Evolutionary conservation across 2,329 filamentous ascomycete species (phyloP).

Genomic region (Apiospora kogelbergensis): DNA sequence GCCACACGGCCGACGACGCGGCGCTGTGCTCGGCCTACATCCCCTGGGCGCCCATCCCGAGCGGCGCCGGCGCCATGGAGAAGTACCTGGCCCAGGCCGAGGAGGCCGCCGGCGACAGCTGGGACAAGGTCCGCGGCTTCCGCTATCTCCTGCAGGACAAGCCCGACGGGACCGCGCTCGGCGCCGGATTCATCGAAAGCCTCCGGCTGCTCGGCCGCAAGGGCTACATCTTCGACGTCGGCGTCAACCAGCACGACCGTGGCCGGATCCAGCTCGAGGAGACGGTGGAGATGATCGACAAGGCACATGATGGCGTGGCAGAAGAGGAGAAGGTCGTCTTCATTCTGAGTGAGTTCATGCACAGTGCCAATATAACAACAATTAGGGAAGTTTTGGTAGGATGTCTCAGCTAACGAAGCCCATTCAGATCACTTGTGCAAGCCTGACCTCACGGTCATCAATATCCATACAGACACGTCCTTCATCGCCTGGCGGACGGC

Average conservation of each 20-base stretch:
- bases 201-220: conserved; percentile 64
- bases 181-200: conserved; percentile 62
- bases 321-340: conserved; percentile 63
- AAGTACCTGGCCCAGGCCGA: conserved; percentile 65
- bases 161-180: conserved; percentile 63
- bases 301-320: conserved; percentile 60
- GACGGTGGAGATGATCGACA: conserved; percentile 67
- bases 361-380: background rate
- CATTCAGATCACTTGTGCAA: conserved; percentile 81
- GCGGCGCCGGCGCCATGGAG: conserved; percentile 58
- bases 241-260: conserved; percentile 76
- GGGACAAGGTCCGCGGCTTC: conserved; percentile 72
- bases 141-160: conserved; percentile 82
- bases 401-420: background rate
- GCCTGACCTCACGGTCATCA: conserved; percentile 69
- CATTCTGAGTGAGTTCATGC: conserved; percentile 62
- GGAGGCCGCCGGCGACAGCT: conserved; percentile 62
- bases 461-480: conserved; percentile 50
- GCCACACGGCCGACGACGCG: conserved; percentile 52
- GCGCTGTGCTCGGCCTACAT: conserved; percentile 68
- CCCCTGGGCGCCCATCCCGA: conserved; percentile 82
- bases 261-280: conserved; percentile 75
- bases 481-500: conserved; percentile 70
- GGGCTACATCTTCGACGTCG: conserved; percentile 76
- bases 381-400: background rate